Percentiles rank a stretch among this genome's conserved stretches.
Evolutionary conservation across 495 filamentous ascomycete genomes (phyloP).

Genomic region (Copromyces sp.): DNA sequence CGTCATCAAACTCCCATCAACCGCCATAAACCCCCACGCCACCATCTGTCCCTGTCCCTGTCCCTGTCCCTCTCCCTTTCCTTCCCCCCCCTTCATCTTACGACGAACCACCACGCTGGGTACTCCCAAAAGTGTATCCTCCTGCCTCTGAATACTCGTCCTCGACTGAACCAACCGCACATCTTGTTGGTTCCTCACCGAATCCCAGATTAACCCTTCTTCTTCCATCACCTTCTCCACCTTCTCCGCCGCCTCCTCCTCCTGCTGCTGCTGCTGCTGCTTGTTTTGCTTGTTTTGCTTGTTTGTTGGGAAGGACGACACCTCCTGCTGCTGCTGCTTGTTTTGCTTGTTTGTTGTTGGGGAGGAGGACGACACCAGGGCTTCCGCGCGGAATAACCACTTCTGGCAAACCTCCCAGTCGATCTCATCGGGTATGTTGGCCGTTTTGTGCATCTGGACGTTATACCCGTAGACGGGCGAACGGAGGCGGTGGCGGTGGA

Average conservation of each 20-base stretch:
- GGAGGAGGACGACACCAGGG: neutral
- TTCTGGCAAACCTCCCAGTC: conserved; percentile 28
- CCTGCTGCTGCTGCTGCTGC: too few relatives aligned
- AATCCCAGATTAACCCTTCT: conserved; percentile 24
- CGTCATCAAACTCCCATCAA: conserved; percentile 25
- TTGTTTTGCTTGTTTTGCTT: too few relatives aligned
- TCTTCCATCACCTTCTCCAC: conserved; percentile 4
- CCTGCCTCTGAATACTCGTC: conserved; percentile 23
- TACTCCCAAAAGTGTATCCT: conserved; percentile 3
- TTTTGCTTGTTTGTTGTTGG: too few relatives aligned
- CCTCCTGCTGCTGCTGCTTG: too few relatives aligned
- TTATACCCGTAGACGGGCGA: neutral
- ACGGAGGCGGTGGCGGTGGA: conserved; percentile 13
- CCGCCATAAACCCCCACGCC: conserved; percentile 35
- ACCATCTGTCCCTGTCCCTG: conserved; percentile 20
- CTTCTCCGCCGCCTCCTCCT: conserved; percentile 10
- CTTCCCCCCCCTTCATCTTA: neutral
- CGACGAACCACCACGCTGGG: neutral
- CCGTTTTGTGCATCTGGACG: conserved; percentile 8
- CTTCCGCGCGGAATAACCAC: conserved; percentile 31
- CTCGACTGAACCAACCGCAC: conserved; percentile 22
- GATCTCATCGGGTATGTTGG: neutral
- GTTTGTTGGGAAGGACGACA: neutral
- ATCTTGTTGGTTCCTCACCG: conserved; percentile 17
- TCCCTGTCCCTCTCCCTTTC: conserved; percentile 1